Conservation (phyloP, 2,329 filamentous ascomycete species). For the Cladosporium sp. region DNA sequence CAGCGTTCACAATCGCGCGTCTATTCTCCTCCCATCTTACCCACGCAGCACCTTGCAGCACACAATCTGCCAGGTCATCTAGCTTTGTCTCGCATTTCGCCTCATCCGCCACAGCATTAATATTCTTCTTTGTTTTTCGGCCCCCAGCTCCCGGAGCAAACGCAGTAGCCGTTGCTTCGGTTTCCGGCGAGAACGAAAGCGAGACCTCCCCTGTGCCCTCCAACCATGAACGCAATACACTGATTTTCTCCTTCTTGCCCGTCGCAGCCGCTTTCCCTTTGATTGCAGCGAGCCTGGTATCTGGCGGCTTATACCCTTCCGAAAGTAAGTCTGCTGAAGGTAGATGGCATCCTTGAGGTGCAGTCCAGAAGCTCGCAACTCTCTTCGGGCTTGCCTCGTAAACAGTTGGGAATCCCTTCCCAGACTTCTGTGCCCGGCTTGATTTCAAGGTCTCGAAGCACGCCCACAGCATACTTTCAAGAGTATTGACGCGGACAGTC, state of each 20-base stretch:
- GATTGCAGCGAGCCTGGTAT: neutral
- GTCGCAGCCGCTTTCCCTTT: constrained; percentile 40
- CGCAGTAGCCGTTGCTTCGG: constrained; percentile 35
- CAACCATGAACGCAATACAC: constrained; percentile 56
- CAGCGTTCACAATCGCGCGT: neutral
- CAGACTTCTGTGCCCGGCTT: constrained; percentile 25
- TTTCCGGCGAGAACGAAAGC: constrained; percentile 32
- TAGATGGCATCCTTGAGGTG: constrained; percentile 16
- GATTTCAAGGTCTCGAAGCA: constrained; percentile 55
- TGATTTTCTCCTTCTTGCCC: constrained; percentile 59
- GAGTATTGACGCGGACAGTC: constrained; percentile 76
- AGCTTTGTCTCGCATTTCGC: constrained; percentile 50
- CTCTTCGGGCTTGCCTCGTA: constrained; percentile 50
- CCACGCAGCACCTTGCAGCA: constrained; percentile 75
- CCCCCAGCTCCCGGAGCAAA: constrained; percentile 24
- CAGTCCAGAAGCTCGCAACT: constrained; percentile 55
- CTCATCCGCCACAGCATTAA: constrained; percentile 18
- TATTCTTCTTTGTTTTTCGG: constrained; percentile 23
- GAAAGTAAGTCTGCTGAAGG: constrained; percentile 14
- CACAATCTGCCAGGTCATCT: constrained; percentile 76
- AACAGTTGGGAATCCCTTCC: constrained; percentile 32
- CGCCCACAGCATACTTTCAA: constrained; percentile 78
- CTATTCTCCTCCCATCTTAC: constrained; percentile 66
- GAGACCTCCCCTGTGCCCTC: constrained; percentile 18
- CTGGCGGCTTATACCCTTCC: neutral